Evolutionary conservation across 1,284 basidiomycete genomes (phyloP), one percentile per base, ranked within the genome.

Genomic region (Paramarasmius palmivorus): DNA sequence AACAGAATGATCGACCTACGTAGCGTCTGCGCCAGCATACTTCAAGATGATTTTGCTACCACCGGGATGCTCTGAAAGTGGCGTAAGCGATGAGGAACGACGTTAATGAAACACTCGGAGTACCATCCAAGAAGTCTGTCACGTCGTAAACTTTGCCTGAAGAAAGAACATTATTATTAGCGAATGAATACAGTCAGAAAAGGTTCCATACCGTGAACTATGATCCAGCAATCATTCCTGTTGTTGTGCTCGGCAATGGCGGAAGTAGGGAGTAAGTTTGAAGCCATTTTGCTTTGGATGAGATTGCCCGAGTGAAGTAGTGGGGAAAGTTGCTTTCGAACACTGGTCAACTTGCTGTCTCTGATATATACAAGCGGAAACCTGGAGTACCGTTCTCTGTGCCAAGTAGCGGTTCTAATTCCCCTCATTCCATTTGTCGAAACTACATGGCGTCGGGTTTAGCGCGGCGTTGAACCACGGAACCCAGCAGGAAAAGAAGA

Each of bases 141-240:
- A 90, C 85, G 63, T 91, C 89, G 68, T 90, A 89, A 9, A 82
- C 84, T 34, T 84, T 77, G 51, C 82, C 83, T 83, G 37, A 32
- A 42, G 40, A 32, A 23, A 37, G 52, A 26, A 23, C 25, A 45
- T 46, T 45, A 19, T 52, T 17, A n/a, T n/a, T n/a, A n/a, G n/a
- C n/a, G n/a, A 39, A 66, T 64, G 55, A 69, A 65, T 49, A 64
- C 61, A 40, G 63, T 64, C 49, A 67, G 65, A 44, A 64, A 68
- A 68, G 25, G 26, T 19, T 19, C 64, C 77, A 48, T 59, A 86
- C 90, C 91, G 68, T 93, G 92, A 2, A 95, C 85, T 53, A 94
- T 91, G 60, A 95, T 91, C 92, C 92, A 94, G 59, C 92, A 93
- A 58, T 85, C 90, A 61, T 92, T 78, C 32, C 83, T 71, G 40